Evolutionary conservation across 1,139 yeast species (phyloP), one percentile per base, ranked within the genome.

Genomic region (Debaryomyces sp.): DNA sequence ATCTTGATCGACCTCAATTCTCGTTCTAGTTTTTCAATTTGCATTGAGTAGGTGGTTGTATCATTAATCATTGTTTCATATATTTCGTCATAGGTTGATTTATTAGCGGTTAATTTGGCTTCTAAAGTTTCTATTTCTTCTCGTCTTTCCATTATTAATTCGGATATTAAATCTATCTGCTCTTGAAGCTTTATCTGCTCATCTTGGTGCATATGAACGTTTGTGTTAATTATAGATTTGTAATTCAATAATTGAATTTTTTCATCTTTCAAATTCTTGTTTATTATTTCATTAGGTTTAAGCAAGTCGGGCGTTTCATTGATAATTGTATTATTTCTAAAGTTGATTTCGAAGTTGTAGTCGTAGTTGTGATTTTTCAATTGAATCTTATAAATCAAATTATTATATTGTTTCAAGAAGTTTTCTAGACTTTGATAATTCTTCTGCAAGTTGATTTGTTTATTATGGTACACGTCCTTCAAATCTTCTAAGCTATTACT

Each of bases 11-110:
- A 69, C 47, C 82, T 78, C 41, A 86, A 68, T 50, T 85, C 89
- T 36, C 83, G 77, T 52, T 84, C 89, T 45, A 84, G 66, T 57
- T 79, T 80, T 60, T 86, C 92, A 44, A 85, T 80, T 60, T 87
- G 90, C 21, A 85, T 78, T 46, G 82, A 78, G 50, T 82, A 78
- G 29, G 81, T 70, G 36, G 80, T 72, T 27, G 80, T 70, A 54
- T 84, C 83, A 51, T 81, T 73, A 46, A 77, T 72, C 79, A 82
- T 79, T 38, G 80, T 73, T 53, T 82, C 84, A 60, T 78, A 76
- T 17, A 82, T 71, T 46, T 82, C 84, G 46, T 85, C 89, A 54
- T 81, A 81, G 27, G 77, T 75, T 33, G 78, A 70, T 57, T 84
- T 83, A 30, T 75, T 68, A 21, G 80, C 76, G 6, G 82, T 73